Evolutionary conservation across 805 yeast genomes (phyloP).

Genomic region (Zygosaccharomyces rouxii): DNA sequence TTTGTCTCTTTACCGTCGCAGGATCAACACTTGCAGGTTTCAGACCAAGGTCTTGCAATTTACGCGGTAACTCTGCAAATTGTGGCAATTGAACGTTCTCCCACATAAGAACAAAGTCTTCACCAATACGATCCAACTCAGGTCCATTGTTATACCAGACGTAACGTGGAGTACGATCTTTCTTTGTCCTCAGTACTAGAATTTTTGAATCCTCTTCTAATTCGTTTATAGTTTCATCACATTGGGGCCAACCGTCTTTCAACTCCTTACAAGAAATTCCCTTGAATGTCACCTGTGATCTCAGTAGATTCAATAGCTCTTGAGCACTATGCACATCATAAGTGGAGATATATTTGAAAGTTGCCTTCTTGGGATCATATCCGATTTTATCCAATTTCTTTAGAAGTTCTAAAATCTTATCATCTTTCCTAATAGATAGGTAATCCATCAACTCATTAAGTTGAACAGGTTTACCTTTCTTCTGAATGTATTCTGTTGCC

Average conservation of each 20-base stretch:
- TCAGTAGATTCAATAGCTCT: conserved; percentile 67
- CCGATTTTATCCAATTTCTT: conserved; percentile 73
- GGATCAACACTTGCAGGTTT: conserved; percentile 99
- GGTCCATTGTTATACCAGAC: conserved; percentile 90
- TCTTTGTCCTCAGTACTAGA: conserved; percentile 81
- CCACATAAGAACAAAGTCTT: conserved; percentile 84
- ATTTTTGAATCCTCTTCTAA: conserved; percentile 74
- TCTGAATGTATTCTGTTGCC: conserved; percentile 86
- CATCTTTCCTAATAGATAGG: conserved; percentile 51
- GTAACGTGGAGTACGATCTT: conserved; percentile 87
- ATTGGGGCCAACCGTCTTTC: conserved; percentile 86
- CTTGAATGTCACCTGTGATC: conserved; percentile 79
- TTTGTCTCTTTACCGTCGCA: conserved; percentile 70
- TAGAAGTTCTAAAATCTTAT: conserved; percentile 65
- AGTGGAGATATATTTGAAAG: conserved; percentile 82
- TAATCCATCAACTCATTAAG: conserved; percentile 63
- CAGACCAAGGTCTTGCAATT: conserved; percentile 75
- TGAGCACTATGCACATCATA: conserved; percentile 81
- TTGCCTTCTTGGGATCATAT: conserved; percentile 54
- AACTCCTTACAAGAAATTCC: conserved; percentile 79
- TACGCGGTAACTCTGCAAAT: conserved; percentile 72
- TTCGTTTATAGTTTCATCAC: conserved; percentile 70
- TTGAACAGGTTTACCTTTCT: conserved; percentile 61
- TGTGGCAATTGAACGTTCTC: conserved; percentile 71
- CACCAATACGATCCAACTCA: conserved; percentile 58